These are phyloP conservation scores for Tuber borchii DNA, from an alignment of 495 filamentous ascomycete species.

Conservation along the genomic window DNA sequence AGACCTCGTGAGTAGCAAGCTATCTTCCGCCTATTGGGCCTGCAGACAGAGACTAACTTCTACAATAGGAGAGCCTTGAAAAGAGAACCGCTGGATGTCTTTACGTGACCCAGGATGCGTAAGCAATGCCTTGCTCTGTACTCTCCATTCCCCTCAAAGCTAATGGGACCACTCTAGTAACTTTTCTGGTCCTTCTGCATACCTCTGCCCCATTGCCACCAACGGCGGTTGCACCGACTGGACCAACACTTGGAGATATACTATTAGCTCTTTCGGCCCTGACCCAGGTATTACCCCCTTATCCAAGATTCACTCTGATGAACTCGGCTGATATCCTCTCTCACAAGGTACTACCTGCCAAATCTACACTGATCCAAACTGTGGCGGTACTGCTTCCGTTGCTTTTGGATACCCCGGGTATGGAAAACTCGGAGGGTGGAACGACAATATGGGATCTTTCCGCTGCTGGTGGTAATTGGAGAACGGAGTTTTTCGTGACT, in stretches of 20 bases:
- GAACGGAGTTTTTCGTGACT: not conserved
- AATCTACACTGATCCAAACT: not conserved
- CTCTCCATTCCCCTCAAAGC: not conserved
- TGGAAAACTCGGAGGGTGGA: not conserved
- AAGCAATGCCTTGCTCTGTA: not conserved
- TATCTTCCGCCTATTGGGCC: too few relatives aligned
- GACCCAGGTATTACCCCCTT: not conserved
- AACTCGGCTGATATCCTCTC: not conserved
- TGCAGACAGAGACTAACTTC: not conserved
- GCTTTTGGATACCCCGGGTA: not conserved
- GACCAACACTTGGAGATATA: not conserved
- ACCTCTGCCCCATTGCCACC: not conserved
- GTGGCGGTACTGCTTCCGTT: not conserved
- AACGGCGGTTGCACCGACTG: not conserved
- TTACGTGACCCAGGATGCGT: not conserved
- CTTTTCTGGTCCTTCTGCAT: not conserved
- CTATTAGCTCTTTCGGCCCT: not conserved
- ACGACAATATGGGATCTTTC: not conserved
- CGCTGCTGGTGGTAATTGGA: not conserved
- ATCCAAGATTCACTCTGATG: not conserved
- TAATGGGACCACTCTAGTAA: not conserved
- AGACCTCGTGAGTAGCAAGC: not conserved
- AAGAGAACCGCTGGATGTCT: not conserved
- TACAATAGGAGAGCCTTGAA: not conserved
- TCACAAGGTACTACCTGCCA: not conserved